phyloP scores from a whole-genome alignment of 805 yeast species.

The Saturnispora hagleri region DNA sequence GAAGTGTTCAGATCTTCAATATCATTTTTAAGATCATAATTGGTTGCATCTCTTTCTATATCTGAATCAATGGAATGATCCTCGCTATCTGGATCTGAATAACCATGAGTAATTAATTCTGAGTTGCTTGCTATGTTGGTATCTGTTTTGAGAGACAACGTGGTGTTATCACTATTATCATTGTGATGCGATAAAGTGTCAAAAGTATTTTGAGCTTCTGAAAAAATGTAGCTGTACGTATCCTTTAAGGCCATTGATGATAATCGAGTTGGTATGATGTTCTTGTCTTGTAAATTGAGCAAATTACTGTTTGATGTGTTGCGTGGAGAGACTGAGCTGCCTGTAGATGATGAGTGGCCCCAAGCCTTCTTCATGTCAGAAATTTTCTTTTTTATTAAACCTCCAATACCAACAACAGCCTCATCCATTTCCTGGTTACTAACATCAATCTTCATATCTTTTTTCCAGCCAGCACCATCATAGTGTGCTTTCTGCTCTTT shows the following conservation, averaged over 20 bases:
- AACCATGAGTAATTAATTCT: not conserved
- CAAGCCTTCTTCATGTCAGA: constrained; percentile 22
- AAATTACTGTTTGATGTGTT: not conserved
- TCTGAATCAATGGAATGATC: not conserved
- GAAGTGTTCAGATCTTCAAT: not conserved
- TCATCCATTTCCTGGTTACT: constrained; percentile 60
- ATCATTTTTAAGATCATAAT: not conserved
- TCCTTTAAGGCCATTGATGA: constrained; percentile 9
- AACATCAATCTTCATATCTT: constrained; percentile 41
- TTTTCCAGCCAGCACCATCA: constrained; percentile 22
- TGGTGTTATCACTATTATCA: not conserved
- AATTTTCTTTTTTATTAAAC: constrained; percentile 45
- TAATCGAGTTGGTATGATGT: constrained; percentile 1
- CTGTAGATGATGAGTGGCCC: not conserved
- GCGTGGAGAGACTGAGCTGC: not conserved
- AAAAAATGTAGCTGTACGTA: constrained; percentile 13
- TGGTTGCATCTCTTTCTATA: not conserved
- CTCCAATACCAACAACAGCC: constrained; percentile 79
- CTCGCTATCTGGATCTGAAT: not conserved
- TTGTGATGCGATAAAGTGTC: not conserved
- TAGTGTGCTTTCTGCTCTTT: constrained; percentile 23
- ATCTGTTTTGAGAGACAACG: not conserved
- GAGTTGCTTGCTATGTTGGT: not conserved
- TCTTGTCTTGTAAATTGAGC: not conserved
- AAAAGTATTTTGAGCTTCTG: constrained; percentile 9